phyloP scores from a whole-genome alignment of 225 moss, liverwort and hornwort genomes.

The Marchantia paleacea region DNA sequence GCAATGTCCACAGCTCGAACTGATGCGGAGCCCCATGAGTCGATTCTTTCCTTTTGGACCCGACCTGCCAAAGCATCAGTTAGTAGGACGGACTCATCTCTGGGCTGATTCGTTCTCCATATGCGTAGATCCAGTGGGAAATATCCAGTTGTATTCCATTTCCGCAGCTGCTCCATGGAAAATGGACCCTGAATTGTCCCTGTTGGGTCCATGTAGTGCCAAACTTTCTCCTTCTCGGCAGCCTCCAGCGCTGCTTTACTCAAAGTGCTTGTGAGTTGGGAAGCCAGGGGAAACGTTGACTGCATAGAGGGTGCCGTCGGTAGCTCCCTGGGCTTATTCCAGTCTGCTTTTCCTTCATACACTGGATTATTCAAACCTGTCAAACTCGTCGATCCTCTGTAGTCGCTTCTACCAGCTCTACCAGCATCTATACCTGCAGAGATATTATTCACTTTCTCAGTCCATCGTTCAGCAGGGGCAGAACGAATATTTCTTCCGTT shows the following conservation, averaged over 20 bases:
- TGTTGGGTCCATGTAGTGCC: conserved; percentile 92
- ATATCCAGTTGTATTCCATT: conserved; percentile 94
- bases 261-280: conserved; percentile 33
- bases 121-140: conserved; percentile 76
- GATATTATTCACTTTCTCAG: conserved; percentile 48
- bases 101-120: conserved; percentile 61
- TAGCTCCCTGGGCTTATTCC: conserved; percentile 49
- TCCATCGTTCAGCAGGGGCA: conserved; percentile 38
- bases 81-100: conserved; percentile 59
- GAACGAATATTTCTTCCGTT: conserved; percentile 51
- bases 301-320: conserved; percentile 30
- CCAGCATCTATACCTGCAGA: conserved; percentile 37
- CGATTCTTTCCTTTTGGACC: conserved; percentile 49
- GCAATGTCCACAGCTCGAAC: conserved; percentile 31
- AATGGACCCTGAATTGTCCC: conserved; percentile 84
- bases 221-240: conserved; percentile 77
- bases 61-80: conserved; percentile 72
- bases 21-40: conserved; percentile 42
- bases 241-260: conserved; percentile 43
- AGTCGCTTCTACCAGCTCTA: conserved; percentile 52
- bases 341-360: conserved; percentile 66
- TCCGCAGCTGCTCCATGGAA: conserved; percentile 85
- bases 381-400: conserved; percentile 34
- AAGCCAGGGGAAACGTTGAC: conserved; percentile 17
- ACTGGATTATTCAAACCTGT: conserved; percentile 49